Evolutionary conservation across 1,284 basidiomycete species (phyloP), one percentile per base, ranked within the genome.

Genomic region (Austropuccinia psidii): DNA sequence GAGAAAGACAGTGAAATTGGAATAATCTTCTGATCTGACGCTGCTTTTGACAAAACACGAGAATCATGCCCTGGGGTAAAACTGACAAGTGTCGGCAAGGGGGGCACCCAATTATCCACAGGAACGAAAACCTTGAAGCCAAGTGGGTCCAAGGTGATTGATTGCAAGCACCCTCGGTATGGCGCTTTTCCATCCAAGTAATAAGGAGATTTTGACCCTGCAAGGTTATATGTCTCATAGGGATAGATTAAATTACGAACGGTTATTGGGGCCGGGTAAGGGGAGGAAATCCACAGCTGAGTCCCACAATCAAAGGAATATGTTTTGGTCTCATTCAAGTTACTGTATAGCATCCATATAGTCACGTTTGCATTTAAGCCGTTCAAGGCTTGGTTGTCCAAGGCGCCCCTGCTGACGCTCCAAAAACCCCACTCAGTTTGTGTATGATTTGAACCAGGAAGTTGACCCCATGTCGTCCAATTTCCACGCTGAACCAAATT

Each of bases 31-130:
- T 85, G 84, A 76, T 88, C 88, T 58, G 82, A 75, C 37, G 85
- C 83, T 5, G 82, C 84, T 5, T 82, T 68, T 4, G 83, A 84
- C 2, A 84, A 79, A 37, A 91, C 82, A 47, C 92, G 88, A 29
- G 86, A 84, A 77, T 95, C 92, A 80, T 95, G 92, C 0, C 91
- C 90, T 0, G 92, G 92, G 4, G 81, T 81, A 81, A 93, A 93
- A 68, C 86, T 86, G 13, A 90, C 90, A 68, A 95, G 81, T 67
- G 86, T 85, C 21, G 91, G 90, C 2, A 83, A 85, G 62, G 89
- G 87, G 4, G 86, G 76, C 6, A 86, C 82, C 90, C 90, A 94
- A 75, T 88, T 83, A 0, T 75, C 79, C 2, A 75, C 50, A 0
- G 90, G 90, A 7, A 95, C 90, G 39, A 91, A 84, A 0, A 86